A percentile compares a stretch with the other conserved stretches of the same genome.
Conservation (phyloP, 805 yeast species). For the Candida andamanensis region DNA sequence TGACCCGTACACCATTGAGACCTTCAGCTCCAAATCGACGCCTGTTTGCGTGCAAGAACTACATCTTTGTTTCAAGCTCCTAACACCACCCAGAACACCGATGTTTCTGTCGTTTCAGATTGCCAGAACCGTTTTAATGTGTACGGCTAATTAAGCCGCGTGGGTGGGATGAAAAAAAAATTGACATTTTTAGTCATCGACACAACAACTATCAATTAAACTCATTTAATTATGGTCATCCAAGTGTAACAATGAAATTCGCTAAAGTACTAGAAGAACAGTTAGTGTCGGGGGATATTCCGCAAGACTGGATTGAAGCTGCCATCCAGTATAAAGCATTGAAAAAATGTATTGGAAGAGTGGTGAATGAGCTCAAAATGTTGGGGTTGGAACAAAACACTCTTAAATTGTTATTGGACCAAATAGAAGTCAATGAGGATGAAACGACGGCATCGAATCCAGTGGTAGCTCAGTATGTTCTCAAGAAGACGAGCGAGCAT, state of each 20-base stretch:
- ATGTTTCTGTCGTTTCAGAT: too few species aligned
- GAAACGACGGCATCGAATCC: conserved; percentile 34
- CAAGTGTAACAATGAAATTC: conserved; percentile 72
- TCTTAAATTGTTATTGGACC: conserved; percentile 30
- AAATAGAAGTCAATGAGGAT: conserved; percentile 26
- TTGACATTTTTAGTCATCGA: too few species aligned
- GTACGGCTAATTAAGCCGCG: too few species aligned
- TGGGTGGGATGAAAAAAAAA: too few species aligned
- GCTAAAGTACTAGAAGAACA: conserved; percentile 67
- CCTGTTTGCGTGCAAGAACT: too few species aligned
- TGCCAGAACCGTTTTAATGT: too few species aligned
- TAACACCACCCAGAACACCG: too few species aligned
- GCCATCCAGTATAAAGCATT: conserved; percentile 70
- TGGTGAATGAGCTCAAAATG: conserved; percentile 57
- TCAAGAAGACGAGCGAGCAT: conserved; percentile 23
- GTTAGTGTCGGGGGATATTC: conserved; percentile 54
- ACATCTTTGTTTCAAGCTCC: too few species aligned
- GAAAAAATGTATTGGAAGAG: conserved; percentile 61
- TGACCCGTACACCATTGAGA: too few species aligned
- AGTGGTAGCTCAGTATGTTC: conserved; percentile 37
- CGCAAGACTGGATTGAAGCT: conserved; percentile 60
- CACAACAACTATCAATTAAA: too few species aligned
- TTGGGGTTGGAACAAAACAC: conserved; percentile 52
- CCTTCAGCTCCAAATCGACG: too few species aligned
- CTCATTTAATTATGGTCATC: too few species aligned